Percentiles rank a stretch among this genome's conserved stretches.
These are phyloP conservation scores for Rheum nobile DNA, from an alignment of 148 eudicot genomes.

Conservation along the genomic window DNA sequence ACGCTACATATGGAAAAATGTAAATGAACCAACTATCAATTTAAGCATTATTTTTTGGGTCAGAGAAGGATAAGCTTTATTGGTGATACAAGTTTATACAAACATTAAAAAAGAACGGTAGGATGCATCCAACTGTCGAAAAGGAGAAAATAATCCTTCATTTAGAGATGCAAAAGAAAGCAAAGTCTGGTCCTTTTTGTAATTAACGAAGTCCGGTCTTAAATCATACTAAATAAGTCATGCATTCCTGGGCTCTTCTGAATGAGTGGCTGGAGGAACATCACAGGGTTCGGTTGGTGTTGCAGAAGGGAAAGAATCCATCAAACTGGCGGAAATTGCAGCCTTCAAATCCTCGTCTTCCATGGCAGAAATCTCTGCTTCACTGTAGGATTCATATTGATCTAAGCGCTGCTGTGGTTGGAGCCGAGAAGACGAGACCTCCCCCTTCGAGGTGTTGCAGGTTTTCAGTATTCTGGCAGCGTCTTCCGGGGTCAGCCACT, in stretches of 20 bases:
- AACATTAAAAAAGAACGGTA: neutral
- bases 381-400: conserved; percentile 21
- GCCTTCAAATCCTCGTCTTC: conserved; percentile 88
- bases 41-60: too few species aligned
- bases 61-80: neutral
- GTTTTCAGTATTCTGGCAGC: conserved; percentile 68
- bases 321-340: conserved; percentile 93
- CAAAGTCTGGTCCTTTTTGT: neutral
- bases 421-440: conserved; percentile 14
- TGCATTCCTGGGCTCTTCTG: conserved; percentile 1
- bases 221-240: neutral
- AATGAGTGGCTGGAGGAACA: conserved; percentile 12
- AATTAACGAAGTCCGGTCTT: neutral
- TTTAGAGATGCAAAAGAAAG: neutral
- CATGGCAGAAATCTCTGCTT: conserved; percentile 36
- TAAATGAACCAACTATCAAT: too few species aligned
- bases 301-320: conserved; percentile 37
- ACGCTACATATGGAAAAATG: too few species aligned
- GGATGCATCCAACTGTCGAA: neutral
- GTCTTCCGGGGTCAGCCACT: conserved; percentile 84
- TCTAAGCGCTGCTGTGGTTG: conserved; percentile 15
- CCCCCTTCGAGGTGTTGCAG: conserved; percentile 31
- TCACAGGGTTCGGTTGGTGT: conserved; percentile 3
- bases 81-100: conserved; percentile 1
- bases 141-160: neutral